Conservation (phyloP, 805 yeast genomes). For the Candida rishiriensis region DNA sequence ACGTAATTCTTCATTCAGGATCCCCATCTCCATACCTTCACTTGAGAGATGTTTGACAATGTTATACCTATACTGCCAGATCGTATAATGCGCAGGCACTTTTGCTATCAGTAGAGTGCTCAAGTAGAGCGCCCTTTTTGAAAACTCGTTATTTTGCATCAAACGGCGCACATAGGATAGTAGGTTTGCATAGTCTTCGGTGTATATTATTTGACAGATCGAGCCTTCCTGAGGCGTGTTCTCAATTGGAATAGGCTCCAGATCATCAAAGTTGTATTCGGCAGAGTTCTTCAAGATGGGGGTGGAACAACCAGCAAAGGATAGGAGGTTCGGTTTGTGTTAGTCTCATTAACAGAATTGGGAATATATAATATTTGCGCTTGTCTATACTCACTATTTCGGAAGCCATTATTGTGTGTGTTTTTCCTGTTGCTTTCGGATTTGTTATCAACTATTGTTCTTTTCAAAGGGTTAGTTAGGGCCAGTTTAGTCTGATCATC, state of each 20-base stretch:
- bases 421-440: too few relatives aligned
- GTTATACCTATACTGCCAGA: constrained; percentile 70
- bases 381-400: too few relatives aligned
- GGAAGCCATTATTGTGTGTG: too few relatives aligned
- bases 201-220: constrained; percentile 64
- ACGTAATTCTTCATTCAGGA: constrained; percentile 56
- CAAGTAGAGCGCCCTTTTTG: constrained; percentile 66
- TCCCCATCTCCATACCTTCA: constrained; percentile 9
- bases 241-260: background rate
- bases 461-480: too few relatives aligned
- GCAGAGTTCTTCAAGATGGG: too few relatives aligned
- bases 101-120: constrained; percentile 58
- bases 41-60: constrained; percentile 38
- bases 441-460: too few relatives aligned
- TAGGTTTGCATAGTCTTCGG: constrained; percentile 60
- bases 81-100: constrained; percentile 89
- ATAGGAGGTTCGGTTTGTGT: too few relatives aligned
- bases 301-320: too few relatives aligned
- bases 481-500: too few relatives aligned
- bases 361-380: too few relatives aligned
- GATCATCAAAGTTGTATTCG: background rate
- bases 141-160: constrained; percentile 53
- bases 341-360: too few relatives aligned
- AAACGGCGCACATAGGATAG: constrained; percentile 62
- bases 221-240: background rate